Base-by-base conservation (phyloP, 257 asterid species). In the Vinca minor region DNA sequence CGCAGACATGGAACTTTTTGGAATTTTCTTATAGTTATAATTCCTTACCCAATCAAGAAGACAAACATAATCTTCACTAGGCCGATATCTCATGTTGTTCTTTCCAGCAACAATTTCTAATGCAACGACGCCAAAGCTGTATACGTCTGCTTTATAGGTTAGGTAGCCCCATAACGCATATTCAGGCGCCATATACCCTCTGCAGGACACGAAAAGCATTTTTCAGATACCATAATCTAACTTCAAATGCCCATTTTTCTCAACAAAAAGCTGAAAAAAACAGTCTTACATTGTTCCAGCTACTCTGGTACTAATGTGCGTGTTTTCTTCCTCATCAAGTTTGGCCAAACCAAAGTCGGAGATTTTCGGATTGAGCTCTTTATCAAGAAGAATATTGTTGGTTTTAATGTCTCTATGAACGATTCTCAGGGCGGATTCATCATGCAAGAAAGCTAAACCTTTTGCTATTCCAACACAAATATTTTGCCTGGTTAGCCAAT, bases 321-420 rank as follows among this genome's bases (percentile, higher is more conserved):
- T 84, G 21, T 88, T 72, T 71, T 86, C 96, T 62, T 86, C 95
- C 66, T 86, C 94, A 65, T 88, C 85, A 21, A 88, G 96, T 80
- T 82, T 88, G 29, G 95, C 96, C 73, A 88, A 71, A 66, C 96
- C 96, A 69, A 88, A 88, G 71, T 88, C 96, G 0, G 96, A 88
- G 71, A 88, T 86, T 81, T 84, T 88, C 42, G 96, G 86, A 53
- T 68, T 78, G 3, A 88, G 66, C 63, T 82, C 73, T 66, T 81
- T 84, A 70, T 88, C 96, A 38, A 88, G 83, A 52, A 88, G 89
- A 70, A 88, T 88, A 64, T 88, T 88, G 17, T 91, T 84, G 15
- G 88, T 88, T 73, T 88, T 88, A 59, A 88, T 88, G 68, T 88
- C 96, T 75, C 96, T 69, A 23, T 88, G 96, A 58, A 88, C 95